Percentiles rank a stretch among this genome's conserved stretches.
phyloP scores from a whole-genome alignment of 1,139 yeast genomes.

The Saccharomyces hybrid region DNA sequence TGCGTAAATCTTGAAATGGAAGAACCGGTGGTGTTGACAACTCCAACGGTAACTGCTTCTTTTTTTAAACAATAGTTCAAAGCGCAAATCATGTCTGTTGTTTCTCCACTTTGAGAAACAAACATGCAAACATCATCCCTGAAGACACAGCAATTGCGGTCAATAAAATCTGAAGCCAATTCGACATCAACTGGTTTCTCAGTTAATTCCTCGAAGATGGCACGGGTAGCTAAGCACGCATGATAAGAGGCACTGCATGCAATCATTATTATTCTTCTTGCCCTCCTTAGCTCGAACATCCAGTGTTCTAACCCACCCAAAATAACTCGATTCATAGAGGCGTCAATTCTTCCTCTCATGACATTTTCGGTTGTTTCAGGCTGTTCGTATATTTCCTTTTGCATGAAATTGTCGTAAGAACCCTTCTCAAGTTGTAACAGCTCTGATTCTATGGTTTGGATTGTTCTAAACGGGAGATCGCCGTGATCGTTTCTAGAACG shows the following conservation, averaged over 20 bases:
- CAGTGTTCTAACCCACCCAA: constrained; percentile 86
- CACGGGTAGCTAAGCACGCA: constrained; percentile 93
- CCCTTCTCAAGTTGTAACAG: constrained; percentile 98
- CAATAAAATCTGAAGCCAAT: constrained; percentile 94
- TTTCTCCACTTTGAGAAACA: constrained; percentile 98
- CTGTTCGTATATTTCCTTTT: constrained; percentile 96
- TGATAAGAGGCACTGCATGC: constrained; percentile 99
- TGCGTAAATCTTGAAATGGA: constrained; percentile 91
- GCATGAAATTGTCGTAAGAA: constrained; percentile 92
- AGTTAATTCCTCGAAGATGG: constrained; percentile 91
- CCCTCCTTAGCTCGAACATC: constrained; percentile 84
- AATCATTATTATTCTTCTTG: constrained; percentile 93
- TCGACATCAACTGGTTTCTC: constrained; percentile 95
- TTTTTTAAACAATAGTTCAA: constrained; percentile 93
- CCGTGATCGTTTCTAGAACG: constrained; percentile 89
- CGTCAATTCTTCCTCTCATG: constrained; percentile 98
- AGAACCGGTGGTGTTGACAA: constrained; percentile 91
- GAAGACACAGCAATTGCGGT: constrained; percentile 89
- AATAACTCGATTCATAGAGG: constrained; percentile 65
- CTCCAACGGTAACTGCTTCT: constrained; percentile 95
- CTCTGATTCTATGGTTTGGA: constrained; percentile 94
- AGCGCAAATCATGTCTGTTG: constrained; percentile 95
- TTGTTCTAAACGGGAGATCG: constrained; percentile 85
- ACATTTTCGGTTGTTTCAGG: constrained; percentile 97
- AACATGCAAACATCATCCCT: constrained; percentile 97